Evolutionary conservation across 1,139 yeast genomes (phyloP).

Genomic region (Hyphopichia wangnamkhiaoensis): DNA sequence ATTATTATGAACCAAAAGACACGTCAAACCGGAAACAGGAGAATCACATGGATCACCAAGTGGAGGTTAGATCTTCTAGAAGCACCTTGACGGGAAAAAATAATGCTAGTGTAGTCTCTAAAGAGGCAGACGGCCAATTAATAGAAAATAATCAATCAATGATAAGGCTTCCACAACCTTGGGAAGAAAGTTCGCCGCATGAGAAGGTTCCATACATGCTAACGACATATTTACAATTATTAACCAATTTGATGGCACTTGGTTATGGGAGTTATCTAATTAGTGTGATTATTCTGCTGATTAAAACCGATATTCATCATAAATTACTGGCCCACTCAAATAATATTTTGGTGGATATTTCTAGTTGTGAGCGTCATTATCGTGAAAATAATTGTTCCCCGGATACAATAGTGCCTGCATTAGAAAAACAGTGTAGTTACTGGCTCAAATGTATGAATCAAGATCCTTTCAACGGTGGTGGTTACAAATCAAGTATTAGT

Average conservation of each 20-base stretch:
- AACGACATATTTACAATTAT: slow-evolving; percentile 59
- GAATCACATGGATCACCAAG: too few species aligned
- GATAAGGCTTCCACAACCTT: slow-evolving; percentile 47
- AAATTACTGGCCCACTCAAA: slow-evolving; percentile 44
- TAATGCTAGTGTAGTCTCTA: background rate
- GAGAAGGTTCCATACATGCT: slow-evolving; percentile 50
- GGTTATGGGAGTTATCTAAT: slow-evolving; percentile 43
- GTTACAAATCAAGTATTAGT: slow-evolving; percentile 52
- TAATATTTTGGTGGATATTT: slow-evolving; percentile 41
- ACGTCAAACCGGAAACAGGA: too few species aligned
- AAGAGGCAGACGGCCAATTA: background rate
- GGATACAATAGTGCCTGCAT: slow-evolving; percentile 57
- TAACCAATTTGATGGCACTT: slow-evolving; percentile 48
- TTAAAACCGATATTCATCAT: slow-evolving; percentile 53
- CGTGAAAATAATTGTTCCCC: slow-evolving; percentile 58
- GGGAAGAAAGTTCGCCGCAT: slow-evolving; percentile 43
- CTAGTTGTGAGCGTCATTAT: slow-evolving; percentile 52
- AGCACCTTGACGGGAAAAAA: too few species aligned
- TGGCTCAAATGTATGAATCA: slow-evolving; percentile 68
- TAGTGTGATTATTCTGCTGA: slow-evolving; percentile 43
- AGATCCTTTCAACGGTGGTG: slow-evolving; percentile 43
- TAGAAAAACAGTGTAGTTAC: slow-evolving; percentile 54
- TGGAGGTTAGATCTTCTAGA: too few species aligned
- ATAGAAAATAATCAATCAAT: background rate
- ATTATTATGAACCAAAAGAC: slow-evolving; percentile 21